Conservation (phyloP, 345 rosid genomes). For the Combretum micranthum region DNA sequence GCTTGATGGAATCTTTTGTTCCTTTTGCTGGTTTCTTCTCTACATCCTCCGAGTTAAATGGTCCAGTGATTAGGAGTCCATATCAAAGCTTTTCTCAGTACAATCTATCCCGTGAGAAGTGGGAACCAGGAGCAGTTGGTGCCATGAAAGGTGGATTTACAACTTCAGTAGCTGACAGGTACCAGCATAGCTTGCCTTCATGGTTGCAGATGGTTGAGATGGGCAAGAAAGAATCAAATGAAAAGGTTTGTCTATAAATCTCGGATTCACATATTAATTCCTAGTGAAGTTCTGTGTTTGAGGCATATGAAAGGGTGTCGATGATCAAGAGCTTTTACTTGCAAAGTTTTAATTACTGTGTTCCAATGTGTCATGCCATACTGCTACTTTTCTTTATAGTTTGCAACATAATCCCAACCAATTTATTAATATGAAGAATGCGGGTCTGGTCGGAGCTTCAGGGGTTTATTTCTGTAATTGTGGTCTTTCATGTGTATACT, state of each 20-base stretch:
- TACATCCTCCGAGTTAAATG: slow-evolving; percentile 44
- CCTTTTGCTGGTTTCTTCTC: slow-evolving; percentile 90
- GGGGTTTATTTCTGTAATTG: not conserved
- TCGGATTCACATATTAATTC: not conserved
- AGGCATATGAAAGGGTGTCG: too few relatives aligned
- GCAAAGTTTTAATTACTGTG: too few relatives aligned
- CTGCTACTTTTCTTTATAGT: too few relatives aligned
- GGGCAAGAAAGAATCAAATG: slow-evolving; percentile 22
- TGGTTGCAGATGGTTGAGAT: slow-evolving; percentile 66
- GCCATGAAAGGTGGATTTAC: slow-evolving; percentile 28
- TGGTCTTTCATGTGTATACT: not conserved
- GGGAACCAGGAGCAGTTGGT: slow-evolving; percentile 33
- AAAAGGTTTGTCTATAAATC: slow-evolving; percentile 39
- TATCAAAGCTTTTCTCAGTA: slow-evolving; percentile 25
- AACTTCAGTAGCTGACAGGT: slow-evolving; percentile 54
- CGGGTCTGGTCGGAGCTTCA: not conserved
- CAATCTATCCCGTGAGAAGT: slow-evolving; percentile 31
- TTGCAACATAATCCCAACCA: too few relatives aligned
- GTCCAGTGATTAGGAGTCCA: slow-evolving; percentile 27
- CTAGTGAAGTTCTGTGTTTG: too few relatives aligned
- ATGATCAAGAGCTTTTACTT: too few relatives aligned
- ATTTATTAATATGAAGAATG: too few relatives aligned
- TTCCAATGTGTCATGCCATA: too few relatives aligned
- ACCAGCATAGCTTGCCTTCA: slow-evolving; percentile 50
- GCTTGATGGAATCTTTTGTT: slow-evolving; percentile 93